Conservation (phyloP, 2,329 filamentous ascomycete genomes). For the Neurospora crassa region DNA sequence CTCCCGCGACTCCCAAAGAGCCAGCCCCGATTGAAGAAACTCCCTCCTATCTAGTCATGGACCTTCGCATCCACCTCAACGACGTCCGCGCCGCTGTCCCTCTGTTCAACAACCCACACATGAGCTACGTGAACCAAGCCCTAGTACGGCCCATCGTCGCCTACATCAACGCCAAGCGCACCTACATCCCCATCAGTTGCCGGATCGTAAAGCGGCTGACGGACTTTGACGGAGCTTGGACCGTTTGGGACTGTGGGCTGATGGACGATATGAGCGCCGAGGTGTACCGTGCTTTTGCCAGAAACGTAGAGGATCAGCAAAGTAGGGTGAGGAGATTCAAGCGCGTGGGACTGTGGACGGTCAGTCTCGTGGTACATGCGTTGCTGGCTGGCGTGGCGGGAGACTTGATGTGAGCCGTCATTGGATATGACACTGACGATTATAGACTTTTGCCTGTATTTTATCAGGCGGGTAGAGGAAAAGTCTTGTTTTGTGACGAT, state of each 20-base stretch:
- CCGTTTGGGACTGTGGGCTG: conserved; percentile 82
- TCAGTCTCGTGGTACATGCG: conserved; percentile 85
- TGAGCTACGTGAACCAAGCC: conserved; percentile 94
- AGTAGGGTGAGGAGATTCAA: conserved; percentile 78
- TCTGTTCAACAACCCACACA: conserved; percentile 71
- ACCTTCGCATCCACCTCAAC: conserved; percentile 89
- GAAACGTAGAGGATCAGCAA: conserved; percentile 82
- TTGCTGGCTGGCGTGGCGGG: conserved; percentile 93
- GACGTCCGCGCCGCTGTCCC: conserved; percentile 89
- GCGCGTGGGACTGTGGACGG: conserved; percentile 89
- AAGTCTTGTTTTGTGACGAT: not conserved
- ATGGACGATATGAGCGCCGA: conserved; percentile 91
- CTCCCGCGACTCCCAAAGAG: conserved; percentile 1
- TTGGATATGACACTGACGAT: not conserved
- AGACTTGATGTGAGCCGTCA: conserved; percentile 43
- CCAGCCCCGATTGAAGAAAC: conserved; percentile 37
- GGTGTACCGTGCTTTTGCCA: conserved; percentile 89
- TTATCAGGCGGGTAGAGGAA: not conserved
- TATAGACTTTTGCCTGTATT: not conserved
- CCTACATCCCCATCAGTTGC: conserved; percentile 92
- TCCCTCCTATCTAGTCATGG: conserved; percentile 80
- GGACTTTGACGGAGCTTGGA: conserved; percentile 95
- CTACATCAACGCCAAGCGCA: conserved; percentile 92
- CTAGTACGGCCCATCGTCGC: conserved; percentile 93
- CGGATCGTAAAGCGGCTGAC: conserved; percentile 80